Percentiles rank a stretch among this genome's conserved stretches.
Evolutionary conservation across 106 monocot genomes (phyloP).

Genomic region (Dioscorea zingiberensis): DNA sequence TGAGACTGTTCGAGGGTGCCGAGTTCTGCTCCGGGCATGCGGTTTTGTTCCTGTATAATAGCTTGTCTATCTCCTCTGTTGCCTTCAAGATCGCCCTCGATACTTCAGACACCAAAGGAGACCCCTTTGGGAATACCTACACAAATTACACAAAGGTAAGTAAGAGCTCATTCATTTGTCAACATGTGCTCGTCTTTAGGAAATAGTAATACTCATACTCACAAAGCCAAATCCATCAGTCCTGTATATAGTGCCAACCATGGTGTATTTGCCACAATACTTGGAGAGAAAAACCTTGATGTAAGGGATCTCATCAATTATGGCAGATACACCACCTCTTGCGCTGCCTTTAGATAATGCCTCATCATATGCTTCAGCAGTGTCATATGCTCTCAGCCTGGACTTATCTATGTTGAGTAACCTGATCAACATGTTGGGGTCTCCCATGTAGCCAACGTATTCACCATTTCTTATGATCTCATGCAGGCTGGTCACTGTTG

Average conservation of each 20-base stretch:
- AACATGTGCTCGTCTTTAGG: too few species aligned
- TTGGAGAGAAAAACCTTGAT: conserved; percentile 59
- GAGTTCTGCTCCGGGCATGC: conserved; percentile 8
- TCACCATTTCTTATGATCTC: conserved; percentile 36
- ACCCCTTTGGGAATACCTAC: conserved; percentile 20
- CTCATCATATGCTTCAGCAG: conserved; percentile 43
- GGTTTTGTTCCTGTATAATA: conserved; percentile 10
- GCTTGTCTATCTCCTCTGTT: conserved; percentile 17
- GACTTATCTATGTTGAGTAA: conserved; percentile 15
- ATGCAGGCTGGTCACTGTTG: conserved; percentile 38
- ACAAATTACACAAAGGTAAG: neutral
- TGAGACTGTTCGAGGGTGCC: conserved; percentile 2
- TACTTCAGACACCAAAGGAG: conserved; percentile 17
- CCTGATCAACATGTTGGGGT: conserved; percentile 11
- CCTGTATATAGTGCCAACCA: conserved; percentile 63
- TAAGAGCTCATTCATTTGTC: neutral
- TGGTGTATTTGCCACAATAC: conserved; percentile 43
- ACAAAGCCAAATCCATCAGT: conserved; percentile 87
- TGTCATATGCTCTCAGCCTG: conserved; percentile 32
- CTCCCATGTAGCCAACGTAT: conserved; percentile 41
- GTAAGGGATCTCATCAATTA: conserved; percentile 81
- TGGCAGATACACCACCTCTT: conserved; percentile 50
- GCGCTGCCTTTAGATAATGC: conserved; percentile 46
- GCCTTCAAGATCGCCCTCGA: conserved; percentile 15
- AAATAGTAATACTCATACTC: conserved; percentile 10